Percentiles rank a stretch among this genome's conserved stretches.
Conservation (phyloP, 768 basidiomycete genomes). For the Sporobolomyces roseus region DNA sequence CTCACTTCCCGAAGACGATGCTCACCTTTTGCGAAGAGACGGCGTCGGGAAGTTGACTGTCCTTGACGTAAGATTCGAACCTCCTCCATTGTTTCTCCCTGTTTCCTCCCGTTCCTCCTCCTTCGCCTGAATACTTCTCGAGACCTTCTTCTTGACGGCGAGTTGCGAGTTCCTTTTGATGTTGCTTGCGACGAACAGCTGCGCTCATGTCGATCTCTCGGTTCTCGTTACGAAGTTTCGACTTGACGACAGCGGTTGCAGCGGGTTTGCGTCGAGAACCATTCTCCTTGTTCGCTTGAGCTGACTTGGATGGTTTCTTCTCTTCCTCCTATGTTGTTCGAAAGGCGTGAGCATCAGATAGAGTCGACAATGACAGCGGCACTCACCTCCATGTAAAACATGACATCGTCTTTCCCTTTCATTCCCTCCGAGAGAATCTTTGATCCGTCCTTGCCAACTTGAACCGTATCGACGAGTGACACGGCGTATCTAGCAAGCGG, state of each 20-base stretch:
- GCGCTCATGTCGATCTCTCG: slow-evolving; percentile 78
- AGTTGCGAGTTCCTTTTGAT: slow-evolving; percentile 77
- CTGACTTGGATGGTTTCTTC: slow-evolving; percentile 54
- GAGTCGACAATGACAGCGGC: no score
- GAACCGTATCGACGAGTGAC: slow-evolving; percentile 82
- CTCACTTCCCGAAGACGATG: slow-evolving; percentile 15
- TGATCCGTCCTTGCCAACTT: slow-evolving; percentile 59
- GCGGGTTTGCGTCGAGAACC: slow-evolving; percentile 44
- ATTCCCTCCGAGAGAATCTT: slow-evolving; percentile 66
- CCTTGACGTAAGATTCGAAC: slow-evolving; percentile 95
- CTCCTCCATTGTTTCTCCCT: slow-evolving; percentile 91
- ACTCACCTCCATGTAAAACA: slow-evolving; percentile 62
- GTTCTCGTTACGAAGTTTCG: slow-evolving; percentile 81
- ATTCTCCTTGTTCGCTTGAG: slow-evolving; percentile 45
- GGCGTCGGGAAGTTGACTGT: slow-evolving; percentile 80
- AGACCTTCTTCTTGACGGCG: slow-evolving; percentile 74
- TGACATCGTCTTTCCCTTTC: slow-evolving; percentile 76
- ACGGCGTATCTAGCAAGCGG: slow-evolving; percentile 66
- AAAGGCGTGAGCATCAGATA: no score
- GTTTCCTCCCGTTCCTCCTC: slow-evolving; percentile 67
- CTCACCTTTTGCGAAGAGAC: slow-evolving; percentile 73
- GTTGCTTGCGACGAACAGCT: slow-evolving; percentile 72
- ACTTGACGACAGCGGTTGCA: slow-evolving; percentile 60
- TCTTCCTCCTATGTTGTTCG: slow-evolving; percentile 55
- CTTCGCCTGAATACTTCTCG: slow-evolving; percentile 72